Evolutionary conservation across 2,329 filamentous ascomycete genomes (phyloP), one percentile per base, ranked within the genome.

Genomic region (Aspergillus brasiliensis): DNA sequence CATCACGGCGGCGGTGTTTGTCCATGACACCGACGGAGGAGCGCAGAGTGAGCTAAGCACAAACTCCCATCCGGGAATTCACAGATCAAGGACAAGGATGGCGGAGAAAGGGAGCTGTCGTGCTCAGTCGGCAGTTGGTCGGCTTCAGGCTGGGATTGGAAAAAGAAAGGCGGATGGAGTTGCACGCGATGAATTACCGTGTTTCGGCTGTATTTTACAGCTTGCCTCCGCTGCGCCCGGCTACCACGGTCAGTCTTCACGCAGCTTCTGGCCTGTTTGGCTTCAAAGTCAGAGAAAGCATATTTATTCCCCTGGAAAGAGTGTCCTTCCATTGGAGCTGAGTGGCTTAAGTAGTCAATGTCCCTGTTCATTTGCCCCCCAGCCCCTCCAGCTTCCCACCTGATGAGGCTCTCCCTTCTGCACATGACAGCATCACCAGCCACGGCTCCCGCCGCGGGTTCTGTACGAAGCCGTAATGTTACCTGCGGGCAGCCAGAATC

Each of bases 1-100:
- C 78, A 76, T 81, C 75, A 58, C 77, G 79, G 65, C 77, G 79
- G 65, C 76, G 77, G 62, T 76, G 71, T 62, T 75, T 76, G 69
- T 78, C 79, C 79, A 81, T 81, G 66, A 64, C 69, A 67, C 65
- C 56, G 51, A 62, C 67, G 61, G 66, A 69, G 61, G 59, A 60
- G 56, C 40, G 62, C 47, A 59, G 58, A 59, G 54, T 44, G 61
- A 46, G 63, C 51, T 58, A 60, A 60, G 64, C 53, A 64, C 64
- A 69, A 65, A 70, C 54, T 63, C 67, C 68, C 72, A 73, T 73
- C 60, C 60, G 67, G 62, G 56, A 60, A 52, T 59, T 55, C 56
- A 42, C 19, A 19, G 27, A 37, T 6, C 15, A 25, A 44, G 19
- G 21, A 31, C 23, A 23, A 42, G 31, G 38, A 65, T 60, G 62